Conservation (phyloP, 129 eudicot species). For the Lactuca saligna region DNA sequence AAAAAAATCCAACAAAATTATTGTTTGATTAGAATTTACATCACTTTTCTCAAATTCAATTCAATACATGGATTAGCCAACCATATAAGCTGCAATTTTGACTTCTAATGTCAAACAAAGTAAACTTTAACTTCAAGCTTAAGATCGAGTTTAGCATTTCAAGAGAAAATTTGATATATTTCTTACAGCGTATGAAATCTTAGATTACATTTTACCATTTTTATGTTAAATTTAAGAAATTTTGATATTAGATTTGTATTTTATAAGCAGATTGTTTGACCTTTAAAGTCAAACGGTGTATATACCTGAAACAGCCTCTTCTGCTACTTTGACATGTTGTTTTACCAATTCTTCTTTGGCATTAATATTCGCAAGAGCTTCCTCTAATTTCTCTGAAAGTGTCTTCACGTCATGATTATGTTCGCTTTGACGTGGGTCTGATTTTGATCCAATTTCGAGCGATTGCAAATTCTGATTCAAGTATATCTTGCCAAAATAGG, state of each 20-base stretch:
- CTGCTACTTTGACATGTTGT: constrained; percentile 43
- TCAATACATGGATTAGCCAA: not conserved
- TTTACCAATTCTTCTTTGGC: constrained; percentile 41
- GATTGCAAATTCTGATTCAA: constrained; percentile 26
- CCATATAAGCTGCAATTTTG: constrained; percentile 7
- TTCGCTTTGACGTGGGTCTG: constrained; percentile 15
- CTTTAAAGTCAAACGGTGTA: constrained; percentile 12
- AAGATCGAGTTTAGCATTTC: not conserved
- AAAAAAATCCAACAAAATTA: constrained; percentile 16
- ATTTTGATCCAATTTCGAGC: constrained; percentile 11
- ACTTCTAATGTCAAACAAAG: not conserved
- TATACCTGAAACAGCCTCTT: constrained; percentile 48
- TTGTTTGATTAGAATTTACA: not conserved
- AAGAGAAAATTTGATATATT: not conserved
- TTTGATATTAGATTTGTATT: not conserved
- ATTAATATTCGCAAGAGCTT: constrained; percentile 29
- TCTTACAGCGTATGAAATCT: not conserved
- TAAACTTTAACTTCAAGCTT: not conserved
- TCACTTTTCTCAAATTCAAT: not conserved
- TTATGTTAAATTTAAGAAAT: not conserved
- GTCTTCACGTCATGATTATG: constrained; percentile 25
- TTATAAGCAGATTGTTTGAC: not conserved
- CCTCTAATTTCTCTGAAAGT: constrained; percentile 34
- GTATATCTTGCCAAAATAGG: constrained; percentile 20
- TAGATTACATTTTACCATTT: not conserved